Base-by-base conservation (phyloP, 2,329 filamentous ascomycete genomes). In the Clonostachys chloroleuca region DNA sequence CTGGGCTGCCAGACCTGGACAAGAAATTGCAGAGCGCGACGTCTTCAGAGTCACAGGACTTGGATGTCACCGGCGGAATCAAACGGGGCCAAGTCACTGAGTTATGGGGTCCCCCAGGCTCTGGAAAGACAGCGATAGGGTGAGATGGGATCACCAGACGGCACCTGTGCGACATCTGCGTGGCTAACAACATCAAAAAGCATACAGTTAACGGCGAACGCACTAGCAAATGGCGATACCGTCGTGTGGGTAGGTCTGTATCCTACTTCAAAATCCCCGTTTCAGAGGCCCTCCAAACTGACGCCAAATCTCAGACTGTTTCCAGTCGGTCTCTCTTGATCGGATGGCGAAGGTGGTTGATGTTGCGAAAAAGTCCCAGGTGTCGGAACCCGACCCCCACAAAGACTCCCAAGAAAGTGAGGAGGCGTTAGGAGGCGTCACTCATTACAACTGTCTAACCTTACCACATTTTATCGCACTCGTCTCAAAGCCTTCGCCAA, bases 71-170 rank as follows among this genome's bases (percentile, higher is more conserved):
- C 46, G 75, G 78, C 16, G 91, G 90, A 5, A 73, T 95, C 43
- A 78, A 78, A 50, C 81, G 84, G 48, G 89, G 91, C 13, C 87
- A 90, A 62, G 76, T 96, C 40, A 88, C 87, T 5, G 92, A 97
- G 65, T 70, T 96, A 44, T 95, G 89, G 79, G 92, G 92, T 1
- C 90, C 92, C 12, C 86, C 89, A 9, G 92, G 91, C 2, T 81
- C 81, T 24, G 92, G 92, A 33, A 96, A 95, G 73, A 95, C 90
- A 5, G 77, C 86, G 12, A 72, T 96, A 56, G 87, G 85, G 87
- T 92, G 74, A 68, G 81, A 68, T 42, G 42, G 24, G 40, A 14
- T 62, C 34, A 10, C 24, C 24, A 30, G 24, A 30, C 9, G 24
- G 10, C 8, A 10, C 24, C 9, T 10, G 9, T 30, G 24, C 24